phyloP scores from a whole-genome alignment of 345 rosid genomes.

The Gossypium longicalyx region DNA sequence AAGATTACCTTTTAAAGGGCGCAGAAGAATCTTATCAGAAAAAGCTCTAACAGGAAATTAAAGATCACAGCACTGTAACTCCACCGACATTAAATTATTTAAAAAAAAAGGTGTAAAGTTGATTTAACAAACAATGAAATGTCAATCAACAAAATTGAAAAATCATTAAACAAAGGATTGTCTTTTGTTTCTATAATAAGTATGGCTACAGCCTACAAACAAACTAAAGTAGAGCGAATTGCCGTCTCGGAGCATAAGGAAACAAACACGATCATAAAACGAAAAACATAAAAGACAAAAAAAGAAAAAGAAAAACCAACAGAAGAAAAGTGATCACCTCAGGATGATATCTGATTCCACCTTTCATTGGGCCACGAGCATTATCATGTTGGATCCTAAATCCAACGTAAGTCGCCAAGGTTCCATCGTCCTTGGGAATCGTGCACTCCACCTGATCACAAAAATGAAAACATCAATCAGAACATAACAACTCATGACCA shows the following conservation, averaged over 20 bases:
- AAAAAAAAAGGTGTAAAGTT: neutral
- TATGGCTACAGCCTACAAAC: neutral
- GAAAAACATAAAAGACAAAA: neutral
- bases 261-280: neutral
- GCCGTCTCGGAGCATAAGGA: neutral
- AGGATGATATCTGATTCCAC: constrained; percentile 98
- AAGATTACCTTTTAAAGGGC: neutral
- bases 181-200: neutral
- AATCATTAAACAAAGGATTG: neutral
- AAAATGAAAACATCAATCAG: neutral
- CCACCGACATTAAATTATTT: neutral
- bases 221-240: neutral
- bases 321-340: constrained; percentile 47
- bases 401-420: constrained; percentile 74
- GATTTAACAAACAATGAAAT: neutral
- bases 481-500: neutral
- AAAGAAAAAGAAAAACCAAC: neutral
- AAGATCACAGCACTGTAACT: constrained; percentile 2
- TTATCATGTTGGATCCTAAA: constrained; percentile 97
- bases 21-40: neutral
- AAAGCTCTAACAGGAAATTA: neutral
- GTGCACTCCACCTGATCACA: constrained; percentile 91
- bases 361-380: constrained; percentile 99
- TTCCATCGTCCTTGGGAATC: constrained; percentile 93
- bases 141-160: neutral